phyloP scores from a whole-genome alignment of 768 basidiomycete species.

The Lyophyllum semitale region DNA sequence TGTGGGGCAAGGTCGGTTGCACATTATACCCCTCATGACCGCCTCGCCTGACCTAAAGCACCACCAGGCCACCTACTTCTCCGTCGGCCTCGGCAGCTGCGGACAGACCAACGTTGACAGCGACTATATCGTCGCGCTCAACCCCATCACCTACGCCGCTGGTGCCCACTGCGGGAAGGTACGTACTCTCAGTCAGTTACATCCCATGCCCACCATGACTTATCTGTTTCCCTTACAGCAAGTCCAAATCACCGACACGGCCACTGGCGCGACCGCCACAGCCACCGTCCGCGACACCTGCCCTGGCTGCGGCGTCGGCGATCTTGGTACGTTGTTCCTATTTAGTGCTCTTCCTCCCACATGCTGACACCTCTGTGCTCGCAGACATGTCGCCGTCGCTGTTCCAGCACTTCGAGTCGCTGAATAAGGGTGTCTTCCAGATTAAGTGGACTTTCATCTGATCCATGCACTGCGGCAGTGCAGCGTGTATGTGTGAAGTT shows the following conservation, averaged over 20 bases:
- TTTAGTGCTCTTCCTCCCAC: background rate
- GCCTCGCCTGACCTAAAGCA: background rate
- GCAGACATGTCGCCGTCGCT: constrained; percentile 25
- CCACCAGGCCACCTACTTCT: constrained; percentile 20
- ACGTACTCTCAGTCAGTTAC: background rate
- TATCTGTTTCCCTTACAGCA: constrained; percentile 4
- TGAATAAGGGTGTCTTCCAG: constrained; percentile 17
- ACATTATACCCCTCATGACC: background rate
- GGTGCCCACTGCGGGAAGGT: constrained; percentile 24
- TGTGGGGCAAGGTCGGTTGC: constrained; percentile 14
- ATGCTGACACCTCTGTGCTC: background rate
- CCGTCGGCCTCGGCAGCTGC: constrained; percentile 27
- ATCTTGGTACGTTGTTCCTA: constrained; percentile 19
- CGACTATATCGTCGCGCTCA: constrained; percentile 27
- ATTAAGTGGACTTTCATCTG: constrained; percentile 16
- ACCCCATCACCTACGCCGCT: constrained; percentile 15
- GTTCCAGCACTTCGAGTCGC: constrained; percentile 18
- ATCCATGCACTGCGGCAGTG: background rate
- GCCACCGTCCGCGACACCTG: constrained; percentile 24
- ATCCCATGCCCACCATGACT: background rate
- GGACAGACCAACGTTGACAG: constrained; percentile 20
- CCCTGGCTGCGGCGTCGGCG: constrained; percentile 18
- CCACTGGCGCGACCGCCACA: constrained; percentile 14
- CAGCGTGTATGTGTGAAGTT: background rate
- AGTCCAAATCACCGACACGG: constrained; percentile 16